Evolutionary conservation across 169 alveolate species (phyloP), one percentile per base, ranked within the genome.

Genomic region (Plasmodium blacklocki): DNA sequence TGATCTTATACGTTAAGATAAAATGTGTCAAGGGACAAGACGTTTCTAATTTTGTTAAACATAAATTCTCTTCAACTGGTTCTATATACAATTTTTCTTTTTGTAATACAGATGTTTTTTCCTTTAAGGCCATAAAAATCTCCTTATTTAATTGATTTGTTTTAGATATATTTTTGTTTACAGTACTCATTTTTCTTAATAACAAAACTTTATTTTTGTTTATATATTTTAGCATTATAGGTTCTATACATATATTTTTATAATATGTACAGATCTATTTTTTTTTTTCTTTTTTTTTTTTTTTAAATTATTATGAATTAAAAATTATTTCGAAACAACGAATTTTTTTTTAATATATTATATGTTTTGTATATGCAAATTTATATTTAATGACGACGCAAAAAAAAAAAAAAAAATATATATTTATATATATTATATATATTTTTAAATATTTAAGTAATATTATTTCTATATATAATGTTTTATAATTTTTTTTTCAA

Each of bases 1-100:
- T 78, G 60, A 50, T 64, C 26, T 78, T 78, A 29, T 78, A 70
- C 39, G 47, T 63, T 70, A 78, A 43, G 58, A 29, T 63, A 23
- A 47, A 21, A 50, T 64, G 52, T 39, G 76, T 78, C 32, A 78
- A 21, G 15, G 89, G 89, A 45, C 76, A 78, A 11, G 78, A 11
- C 29, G 64, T 78, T 58, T 78, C 89, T 29, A 78, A 49, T 9
- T 47, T 43, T 8, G 67, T 64, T 78, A 47, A 21, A 59, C 47
- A 12, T 66, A 78, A 78, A 12, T 66, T 64, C 4, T 78, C 56
- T n/a, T 26, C 60, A 0, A 71, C 56, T 11, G 50, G 39, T 0
- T 64, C 43, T 15, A 78, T 59, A 58, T 78, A 58, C 5, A 67
- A 29, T 8, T 50, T 54, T 21, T 78, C 76, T 70, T 78, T 78